phyloP scores from a whole-genome alignment of 2,329 filamentous ascomycete species.

The Chaetothyriales sp. region DNA sequence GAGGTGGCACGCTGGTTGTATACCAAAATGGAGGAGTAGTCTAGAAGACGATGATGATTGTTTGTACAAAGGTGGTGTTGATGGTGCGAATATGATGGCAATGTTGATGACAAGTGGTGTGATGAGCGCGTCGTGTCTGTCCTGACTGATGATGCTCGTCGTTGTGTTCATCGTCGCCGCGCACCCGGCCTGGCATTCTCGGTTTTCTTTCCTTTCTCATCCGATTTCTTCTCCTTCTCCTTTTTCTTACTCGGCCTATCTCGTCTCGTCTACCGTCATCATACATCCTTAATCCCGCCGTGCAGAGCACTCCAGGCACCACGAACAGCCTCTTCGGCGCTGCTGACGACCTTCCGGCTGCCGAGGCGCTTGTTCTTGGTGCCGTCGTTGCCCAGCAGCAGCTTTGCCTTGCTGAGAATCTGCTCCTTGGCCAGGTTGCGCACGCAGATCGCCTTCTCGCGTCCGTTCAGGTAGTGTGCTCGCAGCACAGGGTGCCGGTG shows the following conservation, averaged over 20 bases:
- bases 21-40: too few relatives aligned
- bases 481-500: constrained; percentile 75
- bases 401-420: constrained; percentile 59
- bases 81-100: too few relatives aligned
- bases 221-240: not conserved
- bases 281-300: constrained; percentile 38
- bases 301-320: constrained; percentile 52
- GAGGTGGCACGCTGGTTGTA: too few relatives aligned
- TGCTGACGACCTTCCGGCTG: constrained; percentile 42
- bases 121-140: too few relatives aligned
- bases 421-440: constrained; percentile 68
- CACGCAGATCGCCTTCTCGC: constrained; percentile 72
- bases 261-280: constrained; percentile 16
- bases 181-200: too few relatives aligned
- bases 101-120: too few relatives aligned
- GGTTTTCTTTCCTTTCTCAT: too few relatives aligned
- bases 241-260: constrained; percentile 3
- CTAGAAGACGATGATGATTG: too few relatives aligned
- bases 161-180: too few relatives aligned
- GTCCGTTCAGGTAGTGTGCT: constrained; percentile 85
- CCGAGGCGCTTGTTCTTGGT: constrained; percentile 37
- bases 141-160: too few relatives aligned
- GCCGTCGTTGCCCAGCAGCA: constrained; percentile 32
- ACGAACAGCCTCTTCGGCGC: constrained; percentile 46
- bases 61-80: too few relatives aligned